A percentile compares a stretch with the other conserved stretches of the same genome.
Conservation (phyloP, 352 stramenopile species). For the Blastocystis sp. region DNA sequence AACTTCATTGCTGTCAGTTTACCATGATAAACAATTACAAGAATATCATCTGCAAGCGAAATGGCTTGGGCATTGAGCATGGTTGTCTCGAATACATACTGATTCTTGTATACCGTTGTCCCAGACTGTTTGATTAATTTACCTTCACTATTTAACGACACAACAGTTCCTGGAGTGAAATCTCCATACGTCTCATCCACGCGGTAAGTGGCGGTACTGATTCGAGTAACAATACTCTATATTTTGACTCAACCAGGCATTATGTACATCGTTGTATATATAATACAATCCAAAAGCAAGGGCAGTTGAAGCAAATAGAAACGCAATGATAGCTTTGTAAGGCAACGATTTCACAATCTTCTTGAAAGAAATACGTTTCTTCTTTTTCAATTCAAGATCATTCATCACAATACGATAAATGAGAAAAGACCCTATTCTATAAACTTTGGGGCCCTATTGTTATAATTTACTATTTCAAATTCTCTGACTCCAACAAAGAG, state of each 20-base stretch:
- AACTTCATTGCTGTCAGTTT: background rate
- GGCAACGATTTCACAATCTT: background rate
- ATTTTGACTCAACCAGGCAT: background rate
- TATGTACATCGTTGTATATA: background rate
- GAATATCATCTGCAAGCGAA: background rate
- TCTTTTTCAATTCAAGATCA: background rate
- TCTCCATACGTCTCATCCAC: background rate
- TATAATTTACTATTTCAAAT: no score
- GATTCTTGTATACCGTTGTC: conserved; percentile 52
- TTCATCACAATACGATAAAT: background rate
- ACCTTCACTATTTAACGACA: background rate
- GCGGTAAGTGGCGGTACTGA: background rate
- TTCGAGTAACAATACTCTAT: background rate
- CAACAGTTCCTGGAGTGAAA: conserved; percentile 4
- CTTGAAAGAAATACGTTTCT: background rate
- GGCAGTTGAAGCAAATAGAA: background rate
- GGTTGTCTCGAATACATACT: conserved; percentile 9
- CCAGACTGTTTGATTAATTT: conserved; percentile 20
- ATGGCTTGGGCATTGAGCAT: conserved; percentile 43
- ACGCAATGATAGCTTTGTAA: background rate
- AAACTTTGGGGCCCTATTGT: background rate
- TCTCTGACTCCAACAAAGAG: no score
- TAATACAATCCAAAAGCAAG: background rate
- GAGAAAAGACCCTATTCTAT: background rate
- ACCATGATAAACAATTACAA: conserved; percentile 23